Evolutionary conservation across 2,329 filamentous ascomycete species (phyloP).

Genomic region (Ceratocystis lukuohia): DNA sequence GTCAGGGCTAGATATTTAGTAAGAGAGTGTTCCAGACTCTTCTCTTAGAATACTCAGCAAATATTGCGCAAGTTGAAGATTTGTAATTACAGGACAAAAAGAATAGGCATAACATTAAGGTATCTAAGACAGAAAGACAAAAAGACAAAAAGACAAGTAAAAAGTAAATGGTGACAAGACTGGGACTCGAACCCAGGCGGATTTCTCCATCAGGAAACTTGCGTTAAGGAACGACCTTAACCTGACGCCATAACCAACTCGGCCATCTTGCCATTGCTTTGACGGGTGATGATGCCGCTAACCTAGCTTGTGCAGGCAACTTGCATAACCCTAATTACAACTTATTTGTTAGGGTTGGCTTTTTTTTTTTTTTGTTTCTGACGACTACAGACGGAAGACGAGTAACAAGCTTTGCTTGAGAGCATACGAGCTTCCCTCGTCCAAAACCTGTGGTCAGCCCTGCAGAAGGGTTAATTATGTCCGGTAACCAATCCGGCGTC

Average conservation of each 20-base stretch:
- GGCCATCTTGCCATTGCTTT: conserved; percentile 25
- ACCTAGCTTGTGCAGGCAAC: too few relatives aligned
- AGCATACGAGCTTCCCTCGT: too few relatives aligned
- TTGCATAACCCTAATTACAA: too few relatives aligned
- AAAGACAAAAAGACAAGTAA: neutral
- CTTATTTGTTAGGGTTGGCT: neutral
- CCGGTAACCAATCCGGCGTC: too few relatives aligned
- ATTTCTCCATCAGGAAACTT: conserved; percentile 20
- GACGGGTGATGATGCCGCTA: too few relatives aligned
- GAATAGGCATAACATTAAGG: neutral
- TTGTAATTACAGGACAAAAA: neutral
- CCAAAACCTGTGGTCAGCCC: too few relatives aligned
- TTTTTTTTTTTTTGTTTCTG: too few relatives aligned
- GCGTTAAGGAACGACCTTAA: conserved; percentile 25
- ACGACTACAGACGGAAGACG: too few relatives aligned
- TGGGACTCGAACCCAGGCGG: conserved; percentile 19
- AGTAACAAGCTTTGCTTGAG: too few relatives aligned
- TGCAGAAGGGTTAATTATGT: too few relatives aligned
- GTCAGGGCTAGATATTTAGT: neutral
- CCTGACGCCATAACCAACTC: conserved; percentile 29
- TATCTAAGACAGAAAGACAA: neutral
- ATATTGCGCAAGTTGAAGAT: neutral
- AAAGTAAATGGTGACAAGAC: conserved; percentile 14
- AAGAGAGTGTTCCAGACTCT: neutral
- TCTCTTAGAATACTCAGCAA: neutral